Conservation (phyloP, 1,284 basidiomycete species). For the Peniophora sp. region DNA sequence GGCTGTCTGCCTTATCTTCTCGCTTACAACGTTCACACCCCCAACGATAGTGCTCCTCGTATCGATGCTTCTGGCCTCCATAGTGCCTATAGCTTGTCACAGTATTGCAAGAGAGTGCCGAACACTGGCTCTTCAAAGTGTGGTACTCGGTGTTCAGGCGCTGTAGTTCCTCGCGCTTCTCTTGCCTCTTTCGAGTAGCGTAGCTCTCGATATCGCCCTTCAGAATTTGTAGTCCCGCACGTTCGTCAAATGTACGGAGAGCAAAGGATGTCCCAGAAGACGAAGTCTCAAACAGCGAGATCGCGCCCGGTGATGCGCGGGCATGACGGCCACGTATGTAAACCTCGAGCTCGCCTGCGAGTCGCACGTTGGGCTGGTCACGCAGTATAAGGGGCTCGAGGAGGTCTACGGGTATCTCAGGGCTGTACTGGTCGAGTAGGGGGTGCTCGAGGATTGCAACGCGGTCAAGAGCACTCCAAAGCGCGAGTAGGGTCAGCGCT, state of each 20-base stretch:
- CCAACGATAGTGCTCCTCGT: not conserved
- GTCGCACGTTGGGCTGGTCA: slow-evolving; percentile 16
- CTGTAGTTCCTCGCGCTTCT: not conserved
- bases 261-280: too few relatives aligned
- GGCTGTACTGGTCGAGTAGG: slow-evolving; percentile 33
- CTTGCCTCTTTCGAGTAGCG: not conserved
- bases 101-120: not conserved
- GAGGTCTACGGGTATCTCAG: slow-evolving; percentile 29
- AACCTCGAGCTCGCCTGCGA: slow-evolving; percentile 17
- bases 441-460: slow-evolving; percentile 22
- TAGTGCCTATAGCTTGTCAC: not conserved
- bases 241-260: too few relatives aligned
- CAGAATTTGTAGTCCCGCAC: not conserved
- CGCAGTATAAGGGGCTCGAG: slow-evolving; percentile 33
- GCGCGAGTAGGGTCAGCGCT: slow-evolving; percentile 32
- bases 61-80: not conserved
- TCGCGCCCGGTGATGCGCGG: too few relatives aligned
- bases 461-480: slow-evolving; percentile 38
- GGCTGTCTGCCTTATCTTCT: not conserved
- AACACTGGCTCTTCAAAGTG: not conserved
- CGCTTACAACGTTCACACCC: not conserved
- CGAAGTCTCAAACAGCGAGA: too few relatives aligned
- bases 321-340: slow-evolving; percentile 24
- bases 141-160: not conserved
- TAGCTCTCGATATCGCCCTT: not conserved